Evolutionary conservation across 129 eudicot genomes (phyloP).

Genomic region (Artemisia argyi): DNA sequence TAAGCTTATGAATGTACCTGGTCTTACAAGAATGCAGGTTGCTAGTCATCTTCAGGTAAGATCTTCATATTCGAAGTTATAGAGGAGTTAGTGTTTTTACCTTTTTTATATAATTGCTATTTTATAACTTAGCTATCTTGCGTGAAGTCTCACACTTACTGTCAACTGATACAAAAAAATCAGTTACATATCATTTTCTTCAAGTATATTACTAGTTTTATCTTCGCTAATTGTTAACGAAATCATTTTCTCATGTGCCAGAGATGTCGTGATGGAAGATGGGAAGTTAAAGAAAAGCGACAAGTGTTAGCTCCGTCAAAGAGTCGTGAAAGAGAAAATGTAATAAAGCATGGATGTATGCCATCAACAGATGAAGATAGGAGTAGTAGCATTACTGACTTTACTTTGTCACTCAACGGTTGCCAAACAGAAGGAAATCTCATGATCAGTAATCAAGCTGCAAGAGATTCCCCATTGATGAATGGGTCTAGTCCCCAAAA

Average conservation of each 20-base stretch:
- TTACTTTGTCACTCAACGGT: constrained; percentile 1
- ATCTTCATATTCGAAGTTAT: no score
- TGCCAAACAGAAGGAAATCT: not conserved
- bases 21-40: no score
- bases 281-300: not conserved
- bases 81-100: no score
- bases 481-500: not conserved
- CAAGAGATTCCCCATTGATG: not conserved
- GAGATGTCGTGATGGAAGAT: not conserved
- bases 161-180: not conserved
- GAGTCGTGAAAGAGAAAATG: not conserved
- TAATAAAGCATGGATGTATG: not conserved
- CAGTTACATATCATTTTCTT: not conserved
- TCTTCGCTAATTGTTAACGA: not conserved
- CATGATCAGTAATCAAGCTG: not conserved
- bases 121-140: no score
- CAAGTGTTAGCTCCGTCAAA: not conserved
- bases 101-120: not conserved
- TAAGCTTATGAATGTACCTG: no score
- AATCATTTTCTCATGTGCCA: no score
- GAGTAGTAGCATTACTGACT: not conserved
- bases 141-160: no score
- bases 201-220: not conserved
- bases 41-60: no score
- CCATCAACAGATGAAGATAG: not conserved